Conservation (phyloP, 306 rosid genomes). For the Vigna mungo region DNA sequence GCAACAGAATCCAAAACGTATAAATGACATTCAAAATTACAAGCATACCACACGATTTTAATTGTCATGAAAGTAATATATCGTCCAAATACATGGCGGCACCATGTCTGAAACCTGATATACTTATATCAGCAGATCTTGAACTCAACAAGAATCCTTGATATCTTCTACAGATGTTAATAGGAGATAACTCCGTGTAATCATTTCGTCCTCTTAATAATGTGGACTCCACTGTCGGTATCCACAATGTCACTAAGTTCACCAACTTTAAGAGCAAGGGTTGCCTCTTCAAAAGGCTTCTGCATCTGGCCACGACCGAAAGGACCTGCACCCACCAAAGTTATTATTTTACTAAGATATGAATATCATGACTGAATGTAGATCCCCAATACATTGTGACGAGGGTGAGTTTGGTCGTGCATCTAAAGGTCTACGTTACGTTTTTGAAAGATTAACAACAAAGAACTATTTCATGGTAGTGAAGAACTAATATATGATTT, state of each 20-base stretch:
- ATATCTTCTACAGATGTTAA: conserved; percentile 41
- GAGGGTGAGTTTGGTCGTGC: neutral
- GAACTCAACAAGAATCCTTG: conserved; percentile 40
- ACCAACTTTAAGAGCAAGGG: conserved; percentile 80
- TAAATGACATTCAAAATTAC: conserved; percentile 45
- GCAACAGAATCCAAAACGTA: conserved; percentile 39
- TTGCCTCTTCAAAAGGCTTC: conserved; percentile 93
- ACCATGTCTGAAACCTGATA: conserved; percentile 43
- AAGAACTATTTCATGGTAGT: neutral
- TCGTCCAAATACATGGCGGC: conserved; percentile 49
- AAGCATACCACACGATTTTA: conserved; percentile 49
- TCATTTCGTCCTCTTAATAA: conserved; percentile 83
- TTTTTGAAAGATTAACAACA: neutral
- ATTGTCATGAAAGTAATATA: conserved; percentile 38
- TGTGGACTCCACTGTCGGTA: conserved; percentile 96
- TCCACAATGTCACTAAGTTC: conserved; percentile 91
- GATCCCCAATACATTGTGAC: neutral
- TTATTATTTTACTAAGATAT: neutral
- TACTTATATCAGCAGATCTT: conserved; percentile 33
- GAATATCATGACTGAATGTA: conserved; percentile 1
- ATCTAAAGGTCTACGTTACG: neutral
- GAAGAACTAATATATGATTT: neutral
- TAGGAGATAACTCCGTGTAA: conserved; percentile 36
- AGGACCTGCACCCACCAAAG: conserved; percentile 67
- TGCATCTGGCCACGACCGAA: conserved; percentile 99